Evolutionary conservation across 768 basidiomycete genomes (phyloP), one percentile per base, ranked within the genome.

Genomic region (Erythrobasidium yunnanense): DNA sequence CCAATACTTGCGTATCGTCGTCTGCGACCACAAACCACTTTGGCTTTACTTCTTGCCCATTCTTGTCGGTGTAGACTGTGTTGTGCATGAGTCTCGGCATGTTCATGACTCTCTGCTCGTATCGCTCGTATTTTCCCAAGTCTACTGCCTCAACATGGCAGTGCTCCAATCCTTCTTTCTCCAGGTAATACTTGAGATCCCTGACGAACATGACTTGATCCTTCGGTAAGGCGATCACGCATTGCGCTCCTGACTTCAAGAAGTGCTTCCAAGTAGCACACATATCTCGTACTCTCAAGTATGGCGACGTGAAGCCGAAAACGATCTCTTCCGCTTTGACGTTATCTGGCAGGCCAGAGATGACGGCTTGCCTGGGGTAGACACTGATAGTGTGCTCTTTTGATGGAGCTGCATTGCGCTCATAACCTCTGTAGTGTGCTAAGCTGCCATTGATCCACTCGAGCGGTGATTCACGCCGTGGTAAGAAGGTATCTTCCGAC

Each of bases 1-100:
- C 71, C 63, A 72, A 35, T 66, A 70, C 68, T 55, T 69, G 67
- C 3, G 70, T 72, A 33, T 72, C 71, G 49, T 72, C 71, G 67
- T 72, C 71, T 22, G 53, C 54, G 45, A 70, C 67, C 4, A 72
- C 47, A 54, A 62, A 72, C 71, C 71, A 72, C 25, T 70, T 68
- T 47, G 67, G 56, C 35, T 5, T 15, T 4, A 60, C 52, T 0
- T 62, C 63, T 52, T 18, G 15, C 1, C 7, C 2, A 7, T 1
- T 18, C n/a, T 27, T 2, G 42, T 34, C 42, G 27, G 56, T 58
- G 25, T 33, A 58, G 3, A 22, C 25, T 45, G 42, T 20, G 4
- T 65, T 55, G 23, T 45, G 25, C 68, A 70, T 66, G 55, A 68
- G 65, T 11, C 23, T 20, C 20, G 67, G 51, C 70, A 72, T 68